Percentiles rank a stretch among this genome's conserved stretches.
phyloP scores from a whole-genome alignment of 257 asterid genomes.

The Gentiana macrophylla region DNA sequence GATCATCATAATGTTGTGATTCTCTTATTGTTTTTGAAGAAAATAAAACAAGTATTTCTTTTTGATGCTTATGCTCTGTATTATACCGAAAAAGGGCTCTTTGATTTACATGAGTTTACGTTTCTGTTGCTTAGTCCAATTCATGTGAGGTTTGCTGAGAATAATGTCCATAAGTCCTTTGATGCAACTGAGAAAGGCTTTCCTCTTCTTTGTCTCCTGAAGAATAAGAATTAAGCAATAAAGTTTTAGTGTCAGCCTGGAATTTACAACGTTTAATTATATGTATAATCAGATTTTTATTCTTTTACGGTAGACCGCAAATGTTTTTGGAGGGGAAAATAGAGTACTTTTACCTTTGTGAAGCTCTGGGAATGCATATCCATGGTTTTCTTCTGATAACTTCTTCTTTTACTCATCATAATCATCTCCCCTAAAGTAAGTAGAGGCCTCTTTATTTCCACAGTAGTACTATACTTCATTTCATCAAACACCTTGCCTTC shows the following conservation, averaged over 20 bases:
- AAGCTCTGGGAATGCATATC: slow-evolving; percentile 33
- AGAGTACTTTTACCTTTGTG: slow-evolving; percentile 35
- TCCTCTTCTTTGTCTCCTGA: slow-evolving; percentile 48
- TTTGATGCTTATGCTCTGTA: background rate
- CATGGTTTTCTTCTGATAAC: slow-evolving; percentile 48
- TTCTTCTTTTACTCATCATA: slow-evolving; percentile 80
- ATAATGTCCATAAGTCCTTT: slow-evolving; percentile 30
- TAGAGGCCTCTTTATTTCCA: slow-evolving; percentile 29
- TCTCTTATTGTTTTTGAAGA: too few species aligned
- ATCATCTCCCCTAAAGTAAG: slow-evolving; percentile 88
- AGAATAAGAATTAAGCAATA: slow-evolving; percentile 9
- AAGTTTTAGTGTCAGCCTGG: too few species aligned
- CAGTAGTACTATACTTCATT: slow-evolving; percentile 19
- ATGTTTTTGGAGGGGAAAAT: background rate
- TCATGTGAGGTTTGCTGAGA: slow-evolving; percentile 29
- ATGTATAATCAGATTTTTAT: background rate
- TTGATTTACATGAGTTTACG: slow-evolving; percentile 39
- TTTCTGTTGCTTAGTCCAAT: slow-evolving; percentile 64
- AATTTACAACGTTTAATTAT: too few species aligned
- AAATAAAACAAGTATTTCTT: too few species aligned
- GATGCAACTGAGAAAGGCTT: slow-evolving; percentile 39
- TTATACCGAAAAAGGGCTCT: background rate
- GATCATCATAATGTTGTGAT: too few species aligned
- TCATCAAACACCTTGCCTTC: slow-evolving; percentile 18
- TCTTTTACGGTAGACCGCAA: too few species aligned